A percentile compares a stretch with the other conserved stretches of the same genome.
phyloP scores from a whole-genome alignment of 176 grass and related monocot genomes.

The Triticum timopheevii region DNA sequence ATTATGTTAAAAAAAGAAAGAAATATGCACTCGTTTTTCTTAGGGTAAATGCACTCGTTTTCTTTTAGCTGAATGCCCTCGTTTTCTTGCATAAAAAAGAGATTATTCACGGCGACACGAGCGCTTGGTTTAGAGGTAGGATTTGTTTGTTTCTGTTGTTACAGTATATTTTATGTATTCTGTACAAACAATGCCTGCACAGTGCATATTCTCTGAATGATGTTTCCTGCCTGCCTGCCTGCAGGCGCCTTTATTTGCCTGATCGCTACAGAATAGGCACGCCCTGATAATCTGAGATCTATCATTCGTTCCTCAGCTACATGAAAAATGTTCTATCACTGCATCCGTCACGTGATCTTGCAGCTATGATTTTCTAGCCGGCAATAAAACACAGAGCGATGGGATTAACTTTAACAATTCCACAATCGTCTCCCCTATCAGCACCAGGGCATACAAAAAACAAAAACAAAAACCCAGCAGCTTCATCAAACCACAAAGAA shows the following conservation, averaged over 20 bases:
- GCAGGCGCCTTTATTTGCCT: conserved; percentile 16
- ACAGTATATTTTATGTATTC: background rate
- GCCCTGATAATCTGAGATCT: background rate
- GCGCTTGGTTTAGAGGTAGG: background rate
- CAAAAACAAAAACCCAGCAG: background rate
- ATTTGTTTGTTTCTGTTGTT: background rate
- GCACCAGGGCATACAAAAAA: background rate
- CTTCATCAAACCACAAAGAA: conserved; percentile 13
- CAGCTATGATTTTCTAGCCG: background rate
- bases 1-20: too few species aligned
- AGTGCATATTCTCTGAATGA: conserved; percentile 16
- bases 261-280: conserved; percentile 4
- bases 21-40: too few species aligned
- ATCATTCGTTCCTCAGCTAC: background rate
- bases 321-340: conserved; percentile 1
- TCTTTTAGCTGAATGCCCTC: background rate
- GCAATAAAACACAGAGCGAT: background rate
- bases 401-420: background rate
- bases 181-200: conserved; percentile 1
- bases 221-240: background rate
- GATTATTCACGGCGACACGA: background rate
- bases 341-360: conserved; percentile 14
- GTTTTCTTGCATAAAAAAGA: background rate
- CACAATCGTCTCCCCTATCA: background rate
- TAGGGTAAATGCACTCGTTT: too few species aligned